Evolutionary conservation across 2,329 filamentous ascomycete genomes (phyloP).

Genomic region (Alternaria sp.): DNA sequence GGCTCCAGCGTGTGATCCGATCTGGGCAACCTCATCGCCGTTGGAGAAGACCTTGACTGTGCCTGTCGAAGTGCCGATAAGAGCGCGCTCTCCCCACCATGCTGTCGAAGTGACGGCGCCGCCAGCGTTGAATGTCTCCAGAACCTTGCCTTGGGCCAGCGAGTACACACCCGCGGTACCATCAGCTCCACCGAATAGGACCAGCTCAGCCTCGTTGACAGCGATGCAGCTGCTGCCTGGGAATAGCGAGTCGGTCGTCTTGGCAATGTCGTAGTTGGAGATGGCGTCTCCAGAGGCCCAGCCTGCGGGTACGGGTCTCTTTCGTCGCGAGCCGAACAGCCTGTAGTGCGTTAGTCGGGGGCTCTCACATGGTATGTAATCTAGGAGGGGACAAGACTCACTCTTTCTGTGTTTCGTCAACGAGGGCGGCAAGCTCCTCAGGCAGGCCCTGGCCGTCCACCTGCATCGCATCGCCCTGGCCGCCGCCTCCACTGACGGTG

Average conservation of each 20-base stretch:
- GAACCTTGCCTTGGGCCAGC: conserved; percentile 75
- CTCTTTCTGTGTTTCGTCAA: conserved; percentile 82
- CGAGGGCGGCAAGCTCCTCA: conserved; percentile 70
- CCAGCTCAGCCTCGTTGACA: conserved; percentile 66
- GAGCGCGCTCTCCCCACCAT: conserved; percentile 71
- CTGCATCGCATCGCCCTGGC: conserved; percentile 81
- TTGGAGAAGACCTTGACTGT: conserved; percentile 79
- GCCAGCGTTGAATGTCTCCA: conserved; percentile 68
- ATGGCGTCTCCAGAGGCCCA: conserved; percentile 83
- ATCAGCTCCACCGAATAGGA: conserved; percentile 75
- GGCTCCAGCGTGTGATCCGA: conserved; percentile 82
- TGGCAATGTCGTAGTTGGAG: conserved; percentile 61
- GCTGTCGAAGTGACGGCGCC: conserved; percentile 70
- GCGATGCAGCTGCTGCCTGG: conserved; percentile 65
- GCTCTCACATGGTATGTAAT: background rate
- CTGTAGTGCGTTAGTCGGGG: conserved; percentile 55
- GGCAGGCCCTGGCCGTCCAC: conserved; percentile 82
- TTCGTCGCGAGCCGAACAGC: conserved; percentile 86
- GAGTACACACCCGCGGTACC: conserved; percentile 81
- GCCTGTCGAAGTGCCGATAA: conserved; percentile 77
- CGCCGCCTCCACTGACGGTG: conserved; percentile 67
- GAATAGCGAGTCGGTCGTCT: conserved; percentile 64
- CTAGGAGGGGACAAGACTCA: conserved; percentile 54
- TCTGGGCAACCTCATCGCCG: conserved; percentile 70
- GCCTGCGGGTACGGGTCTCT: conserved; percentile 81